Conservation (phyloP, 108 stramenopile species). For the Cyclotella atomus region DNA sequence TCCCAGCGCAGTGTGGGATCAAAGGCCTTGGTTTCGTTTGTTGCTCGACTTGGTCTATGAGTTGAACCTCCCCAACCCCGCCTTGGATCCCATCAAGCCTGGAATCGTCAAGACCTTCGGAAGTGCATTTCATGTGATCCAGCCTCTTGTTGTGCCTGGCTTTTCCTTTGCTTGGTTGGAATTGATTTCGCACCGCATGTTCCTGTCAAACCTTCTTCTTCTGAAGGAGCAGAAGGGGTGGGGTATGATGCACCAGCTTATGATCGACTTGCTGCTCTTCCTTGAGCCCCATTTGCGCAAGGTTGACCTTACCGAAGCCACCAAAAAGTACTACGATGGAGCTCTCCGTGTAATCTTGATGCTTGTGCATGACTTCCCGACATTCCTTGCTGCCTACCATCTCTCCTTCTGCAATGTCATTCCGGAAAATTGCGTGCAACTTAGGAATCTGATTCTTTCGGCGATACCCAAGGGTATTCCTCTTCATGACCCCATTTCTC, state of each 20-base stretch:
- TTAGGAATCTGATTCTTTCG: conserved; percentile 96
- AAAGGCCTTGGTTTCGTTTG: conserved; percentile 97
- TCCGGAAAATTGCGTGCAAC: conserved; percentile 96
- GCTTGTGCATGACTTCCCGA: conserved; percentile 98
- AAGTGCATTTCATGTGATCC: conserved; percentile 92
- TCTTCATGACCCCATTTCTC: conserved; percentile 98
- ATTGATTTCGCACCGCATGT: conserved; percentile 95
- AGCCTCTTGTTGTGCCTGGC: conserved; percentile 92
- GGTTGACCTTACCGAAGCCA: conserved; percentile 81
- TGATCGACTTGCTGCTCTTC: conserved; percentile 93
- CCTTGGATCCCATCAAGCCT: conserved; percentile 70
- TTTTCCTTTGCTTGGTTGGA: conserved; percentile 99
- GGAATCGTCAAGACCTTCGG: conserved; percentile 92
- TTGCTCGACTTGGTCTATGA: conserved; percentile 94
- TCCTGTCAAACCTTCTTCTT: conserved; percentile 94
- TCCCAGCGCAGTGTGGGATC: conserved; percentile 75
- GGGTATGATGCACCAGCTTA: conserved; percentile 93
- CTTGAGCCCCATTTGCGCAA: conserved; percentile 91
- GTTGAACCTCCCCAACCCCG: conserved; percentile 86
- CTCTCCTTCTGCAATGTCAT: conserved; percentile 97
- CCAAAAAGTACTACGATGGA: conserved; percentile 96
- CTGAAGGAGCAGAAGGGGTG: conserved; percentile 92
- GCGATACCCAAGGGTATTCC: conserved; percentile 97
- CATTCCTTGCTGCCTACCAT: conserved; percentile 96
- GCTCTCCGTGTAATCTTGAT: conserved; percentile 95